phyloP scores from a whole-genome alignment of 148 eudicot species.

The Salicornia ramosissima region DNA sequence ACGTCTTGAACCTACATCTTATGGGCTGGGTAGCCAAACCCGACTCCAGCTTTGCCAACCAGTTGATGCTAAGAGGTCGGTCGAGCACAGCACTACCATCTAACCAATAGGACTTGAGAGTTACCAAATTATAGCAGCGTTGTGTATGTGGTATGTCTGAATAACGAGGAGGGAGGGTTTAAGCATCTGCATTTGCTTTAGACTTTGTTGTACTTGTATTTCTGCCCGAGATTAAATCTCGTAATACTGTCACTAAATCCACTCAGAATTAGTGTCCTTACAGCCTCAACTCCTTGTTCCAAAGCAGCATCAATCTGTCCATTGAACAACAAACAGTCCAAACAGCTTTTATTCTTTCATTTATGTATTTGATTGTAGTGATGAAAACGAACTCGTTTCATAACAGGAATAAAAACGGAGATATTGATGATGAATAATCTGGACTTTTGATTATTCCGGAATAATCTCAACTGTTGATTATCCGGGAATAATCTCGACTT shows the following conservation, averaged over 20 bases:
- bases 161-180: neutral
- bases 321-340: neutral
- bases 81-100: neutral
- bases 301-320: constrained; percentile 84
- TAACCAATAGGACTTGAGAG: neutral
- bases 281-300: constrained; percentile 85
- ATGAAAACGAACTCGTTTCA: neutral
- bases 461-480: too few relatives aligned
- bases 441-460: too few relatives aligned
- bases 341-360: neutral
- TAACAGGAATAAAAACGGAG: too few relatives aligned
- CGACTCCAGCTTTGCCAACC: neutral
- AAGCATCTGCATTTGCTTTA: constrained; percentile 3
- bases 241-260: constrained; percentile 64
- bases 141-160: too few relatives aligned
- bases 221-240: constrained; percentile 85
- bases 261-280: constrained; percentile 50
- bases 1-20: constrained; percentile 12
- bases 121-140: neutral
- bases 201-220: constrained; percentile 89
- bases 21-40: neutral
- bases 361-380: neutral
- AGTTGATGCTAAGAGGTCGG: neutral
- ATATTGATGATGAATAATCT: too few relatives aligned
- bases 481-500: too few relatives aligned